Evolutionary conservation across 352 stramenopile species (phyloP), one percentile per base, ranked within the genome.

Genomic region (Globisporangium barbulae): DNA sequence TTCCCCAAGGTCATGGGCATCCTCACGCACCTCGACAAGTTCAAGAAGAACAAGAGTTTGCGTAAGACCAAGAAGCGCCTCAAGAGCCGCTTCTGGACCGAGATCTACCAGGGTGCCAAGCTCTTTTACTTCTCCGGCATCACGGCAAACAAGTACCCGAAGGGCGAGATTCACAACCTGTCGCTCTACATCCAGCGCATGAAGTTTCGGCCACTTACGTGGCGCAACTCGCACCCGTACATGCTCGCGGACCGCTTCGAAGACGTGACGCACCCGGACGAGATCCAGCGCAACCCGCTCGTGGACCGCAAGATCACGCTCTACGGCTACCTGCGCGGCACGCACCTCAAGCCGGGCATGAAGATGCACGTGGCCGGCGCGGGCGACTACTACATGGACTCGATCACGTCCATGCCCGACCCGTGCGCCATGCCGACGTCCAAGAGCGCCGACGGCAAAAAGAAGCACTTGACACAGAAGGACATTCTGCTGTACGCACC

Each of bases 181-280:
- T 97, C 85, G 33, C 74, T 99, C 12, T 99, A 99, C 71, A 98
- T 99, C 67, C 90, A 86, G 17, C 81, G 97, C 41, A 97, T 98
- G 60, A 99, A 99, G 80, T 99, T 98, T 71, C 86, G 98, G 4
- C 98, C 98, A 13, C 73, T 99, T 3, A 90, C 97, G 47, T 99
- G 98, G 98, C 85, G 98, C 13, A 99, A 99, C 78, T 97, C 97
- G n/a, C 98, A 99, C 73, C 96, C 98, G 30, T 99, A 99, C 77
- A 83, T 99, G 68, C 71, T 99, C 3, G 96, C 97, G 7, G 98
- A 99, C 76, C 90, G 98, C 15, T 93, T 98, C 56, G 91, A 99
- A 68, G 98, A 99, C 74, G 96, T 99, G 25, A 99, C 98, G 2
- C 83, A 98, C 68, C 95, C 96, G 0, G 91, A 97, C 59, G 75